Base-by-base conservation (phyloP, 2,329 filamentous ascomycete genomes). In the Neopestalotiopsis sp. region DNA sequence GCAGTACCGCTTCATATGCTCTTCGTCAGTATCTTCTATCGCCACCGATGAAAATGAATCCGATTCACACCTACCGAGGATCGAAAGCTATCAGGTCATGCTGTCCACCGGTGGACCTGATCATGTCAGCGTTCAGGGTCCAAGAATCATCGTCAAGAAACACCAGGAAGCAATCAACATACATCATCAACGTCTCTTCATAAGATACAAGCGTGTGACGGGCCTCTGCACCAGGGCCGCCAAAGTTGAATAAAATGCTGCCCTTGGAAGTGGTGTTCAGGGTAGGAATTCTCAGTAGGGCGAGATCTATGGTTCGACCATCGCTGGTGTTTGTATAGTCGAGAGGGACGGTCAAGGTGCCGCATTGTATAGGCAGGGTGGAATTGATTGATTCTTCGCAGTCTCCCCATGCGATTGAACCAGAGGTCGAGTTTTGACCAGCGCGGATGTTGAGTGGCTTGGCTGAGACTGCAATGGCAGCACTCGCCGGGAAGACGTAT, bases 61-160 rank as follows among this genome's bases (percentile, higher is more conserved):
- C 6, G 34, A 10, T 38, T 10, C 10, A 10, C 6, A 42, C 69
- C 49, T 57, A 72, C 68, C 74, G 69, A 17, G 73, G 72, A n/a
- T 73, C 74, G 65, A 74, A 74, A 4, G 66, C 60, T 14, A 76
- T 59, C 17, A 76, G 69, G 58, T 76, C 73, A 34, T 73, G 68
- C 1, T 67, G n/a, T 1, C 70, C 72, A 10, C 74, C 75, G 24
- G 68, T 74, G 2, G 71, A 49, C 1, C 74, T 74, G 24, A 14
- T 32, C 38, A 40, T 12, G 28, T 45, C 7, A 62, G 57, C 20
- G 10, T 9, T 2, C 6, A 9, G 12, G 3, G 17, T 5, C 17
- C 7, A 20, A 14, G 20, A 1, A 2, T n/a, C n/a, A 20, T 17
- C n/a, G 28, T 5, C 17, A 24, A n/a, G 14, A 7, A 3, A 34